A percentile compares a stretch with the other conserved stretches of the same genome.
phyloP scores from a whole-genome alignment of 306 rosid species.

The Medicago ruthenica region DNA sequence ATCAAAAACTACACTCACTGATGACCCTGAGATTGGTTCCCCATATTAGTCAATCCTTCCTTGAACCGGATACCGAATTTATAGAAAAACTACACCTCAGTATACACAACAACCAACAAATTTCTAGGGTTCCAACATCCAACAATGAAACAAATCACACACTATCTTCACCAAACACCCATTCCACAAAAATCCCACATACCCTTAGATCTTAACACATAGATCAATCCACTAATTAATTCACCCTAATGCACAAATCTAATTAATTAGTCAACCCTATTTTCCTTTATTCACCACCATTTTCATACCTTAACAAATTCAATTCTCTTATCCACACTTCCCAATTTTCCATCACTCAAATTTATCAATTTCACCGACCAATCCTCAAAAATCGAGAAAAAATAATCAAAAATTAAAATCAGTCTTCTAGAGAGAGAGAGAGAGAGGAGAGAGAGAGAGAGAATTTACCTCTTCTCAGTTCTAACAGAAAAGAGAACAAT shows the following conservation, averaged over 20 bases:
- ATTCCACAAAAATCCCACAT: slow-evolving; percentile 3
- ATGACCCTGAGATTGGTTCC: too few species aligned
- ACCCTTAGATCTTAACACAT: slow-evolving; percentile 46
- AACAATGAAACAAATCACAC: slow-evolving; percentile 26
- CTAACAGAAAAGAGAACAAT: slow-evolving; percentile 30
- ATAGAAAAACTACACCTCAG: slow-evolving; percentile 17
- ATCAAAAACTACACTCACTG: neutral
- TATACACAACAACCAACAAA: slow-evolving; percentile 32
- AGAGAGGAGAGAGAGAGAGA: slow-evolving; percentile 39
- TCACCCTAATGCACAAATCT: slow-evolving; percentile 50
- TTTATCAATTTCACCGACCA: slow-evolving; percentile 2
- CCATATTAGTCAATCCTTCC: too few species aligned
- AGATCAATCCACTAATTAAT: slow-evolving; percentile 48
- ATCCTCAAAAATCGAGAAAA: neutral
- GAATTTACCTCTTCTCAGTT: slow-evolving; percentile 66
- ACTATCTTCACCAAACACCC: slow-evolving; percentile 27
- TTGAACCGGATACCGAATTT: too few species aligned
- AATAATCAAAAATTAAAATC: slow-evolving; percentile 30
- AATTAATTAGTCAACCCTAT: slow-evolving; percentile 50
- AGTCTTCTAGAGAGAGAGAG: slow-evolving; percentile 19
- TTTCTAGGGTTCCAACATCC: slow-evolving; percentile 63
- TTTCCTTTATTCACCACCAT: slow-evolving; percentile 42
- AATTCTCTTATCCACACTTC: slow-evolving; percentile 31
- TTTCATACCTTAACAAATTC: slow-evolving; percentile 25
- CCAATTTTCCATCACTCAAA: slow-evolving; percentile 40